Percentiles rank a stretch among this genome's conserved stretches.
phyloP scores from a whole-genome alignment of 2,329 filamentous ascomycete species.

The Blastomyces percursus region DNA sequence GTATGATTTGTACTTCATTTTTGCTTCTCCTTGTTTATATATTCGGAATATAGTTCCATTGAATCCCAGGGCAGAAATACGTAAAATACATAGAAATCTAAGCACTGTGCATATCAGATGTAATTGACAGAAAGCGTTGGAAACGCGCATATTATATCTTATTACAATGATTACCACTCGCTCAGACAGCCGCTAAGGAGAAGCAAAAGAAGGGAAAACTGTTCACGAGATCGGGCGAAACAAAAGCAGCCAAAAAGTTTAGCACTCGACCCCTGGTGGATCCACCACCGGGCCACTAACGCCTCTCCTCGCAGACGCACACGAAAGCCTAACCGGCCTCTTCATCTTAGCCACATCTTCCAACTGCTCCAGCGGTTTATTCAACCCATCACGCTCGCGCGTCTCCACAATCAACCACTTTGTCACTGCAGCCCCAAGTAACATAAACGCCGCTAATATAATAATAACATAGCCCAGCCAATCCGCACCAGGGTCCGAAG shows the following conservation, averaged over 20 bases:
- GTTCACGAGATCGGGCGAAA: not conserved
- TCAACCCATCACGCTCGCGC: constrained; percentile 38
- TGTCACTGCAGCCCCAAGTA: constrained; percentile 52
- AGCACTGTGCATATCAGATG: not conserved
- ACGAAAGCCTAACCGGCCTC: not conserved
- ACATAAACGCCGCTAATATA: constrained; percentile 72
- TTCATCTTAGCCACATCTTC: constrained; percentile 24
- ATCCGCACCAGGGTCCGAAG: constrained; percentile 38
- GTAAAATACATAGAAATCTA: not conserved
- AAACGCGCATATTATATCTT: not conserved
- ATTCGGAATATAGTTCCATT: not conserved
- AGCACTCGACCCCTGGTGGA: not conserved
- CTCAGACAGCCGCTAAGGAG: not conserved
- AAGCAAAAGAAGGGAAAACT: not conserved
- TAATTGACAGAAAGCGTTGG: not conserved
- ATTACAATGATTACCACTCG: not conserved
- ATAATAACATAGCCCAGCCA: constrained; percentile 66
- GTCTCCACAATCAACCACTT: constrained; percentile 68
- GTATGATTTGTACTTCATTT: not conserved
- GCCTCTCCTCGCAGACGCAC: not conserved
- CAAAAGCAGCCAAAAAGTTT: not conserved
- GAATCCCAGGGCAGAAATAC: not conserved
- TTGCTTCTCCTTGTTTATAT: not conserved
- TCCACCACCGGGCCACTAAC: not conserved
- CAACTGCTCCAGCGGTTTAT: constrained; percentile 58